Percentiles rank a stretch among this genome's conserved stretches.
These are phyloP conservation scores for Pyrus hybrid DNA, from an alignment of 331 rosid genomes.

Conservation along the genomic window DNA sequence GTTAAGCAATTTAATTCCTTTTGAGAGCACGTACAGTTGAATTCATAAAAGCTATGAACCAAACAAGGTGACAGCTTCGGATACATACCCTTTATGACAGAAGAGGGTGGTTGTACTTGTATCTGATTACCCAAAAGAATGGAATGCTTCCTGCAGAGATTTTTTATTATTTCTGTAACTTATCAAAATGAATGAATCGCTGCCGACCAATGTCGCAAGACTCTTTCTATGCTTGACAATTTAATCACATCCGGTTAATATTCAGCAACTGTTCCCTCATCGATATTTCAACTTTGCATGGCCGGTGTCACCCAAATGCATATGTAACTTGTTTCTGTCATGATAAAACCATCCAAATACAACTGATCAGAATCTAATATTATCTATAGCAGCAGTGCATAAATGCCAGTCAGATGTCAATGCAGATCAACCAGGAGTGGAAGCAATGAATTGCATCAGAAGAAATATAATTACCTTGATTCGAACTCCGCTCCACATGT, in stretches of 20 bases:
- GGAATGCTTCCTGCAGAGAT: conserved; percentile 7
- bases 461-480: conserved; percentile 49
- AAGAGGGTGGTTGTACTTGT: neutral
- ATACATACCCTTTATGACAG: neutral
- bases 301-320: conserved; percentile 78
- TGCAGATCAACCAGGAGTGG: neutral
- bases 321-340: conserved; percentile 68
- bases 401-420: neutral
- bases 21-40: neutral
- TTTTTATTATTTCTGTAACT: neutral
- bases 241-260: neutral
- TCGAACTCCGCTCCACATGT: conserved; percentile 83
- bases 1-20: neutral
- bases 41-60: neutral
- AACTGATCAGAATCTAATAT: neutral
- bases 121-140: neutral
- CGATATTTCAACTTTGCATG: conserved; percentile 56
- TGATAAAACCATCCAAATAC: conserved; percentile 7
- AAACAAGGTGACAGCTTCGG: neutral
- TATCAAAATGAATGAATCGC: conserved; percentile 23
- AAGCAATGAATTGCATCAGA: neutral
- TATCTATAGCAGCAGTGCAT: neutral
- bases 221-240: neutral
- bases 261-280: conserved; percentile 19
- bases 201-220: neutral